A percentile compares a stretch with the other conserved stretches of the same genome.
Evolutionary conservation across 345 rosid genomes (phyloP).

Genomic region (Geranium rotundifolium): DNA sequence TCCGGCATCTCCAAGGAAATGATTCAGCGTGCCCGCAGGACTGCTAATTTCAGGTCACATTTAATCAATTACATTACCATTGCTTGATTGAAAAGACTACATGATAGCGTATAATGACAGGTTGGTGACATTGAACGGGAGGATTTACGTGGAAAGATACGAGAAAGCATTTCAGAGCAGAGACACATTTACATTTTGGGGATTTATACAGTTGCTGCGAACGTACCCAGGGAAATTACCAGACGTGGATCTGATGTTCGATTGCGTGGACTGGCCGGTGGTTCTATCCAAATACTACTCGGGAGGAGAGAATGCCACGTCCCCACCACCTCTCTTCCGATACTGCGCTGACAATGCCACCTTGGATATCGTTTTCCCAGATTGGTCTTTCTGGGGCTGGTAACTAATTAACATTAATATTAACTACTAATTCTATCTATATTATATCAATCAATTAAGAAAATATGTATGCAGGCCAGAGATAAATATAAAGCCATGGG

Average conservation of each 20-base stretch:
- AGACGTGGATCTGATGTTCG: slow-evolving; percentile 53
- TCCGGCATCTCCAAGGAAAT: too few species aligned
- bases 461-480: slow-evolving; percentile 36
- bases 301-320: slow-evolving; percentile 14
- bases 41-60: too few species aligned
- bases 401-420: slow-evolving; percentile 4
- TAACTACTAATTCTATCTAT: too few species aligned
- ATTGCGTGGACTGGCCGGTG: slow-evolving; percentile 35
- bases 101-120: too few species aligned
- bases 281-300: slow-evolving; percentile 16
- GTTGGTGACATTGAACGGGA: slow-evolving; percentile 29
- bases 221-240: slow-evolving; percentile 49
- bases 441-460: too few species aligned
- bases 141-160: slow-evolving; percentile 25
- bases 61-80: too few species aligned
- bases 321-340: slow-evolving; percentile 42
- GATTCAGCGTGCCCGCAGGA: too few species aligned
- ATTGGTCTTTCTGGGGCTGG: slow-evolving; percentile 77
- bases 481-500: slow-evolving; percentile 69
- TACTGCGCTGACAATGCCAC: slow-evolving; percentile 34
- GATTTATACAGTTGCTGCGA: slow-evolving; percentile 42
- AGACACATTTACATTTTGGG: slow-evolving; percentile 50
- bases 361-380: slow-evolving; percentile 42
- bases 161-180: slow-evolving; percentile 33
- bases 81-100: too few species aligned